Conservation (phyloP, 306 rosid species). For the Trichosanthes cucumerina region DNA sequence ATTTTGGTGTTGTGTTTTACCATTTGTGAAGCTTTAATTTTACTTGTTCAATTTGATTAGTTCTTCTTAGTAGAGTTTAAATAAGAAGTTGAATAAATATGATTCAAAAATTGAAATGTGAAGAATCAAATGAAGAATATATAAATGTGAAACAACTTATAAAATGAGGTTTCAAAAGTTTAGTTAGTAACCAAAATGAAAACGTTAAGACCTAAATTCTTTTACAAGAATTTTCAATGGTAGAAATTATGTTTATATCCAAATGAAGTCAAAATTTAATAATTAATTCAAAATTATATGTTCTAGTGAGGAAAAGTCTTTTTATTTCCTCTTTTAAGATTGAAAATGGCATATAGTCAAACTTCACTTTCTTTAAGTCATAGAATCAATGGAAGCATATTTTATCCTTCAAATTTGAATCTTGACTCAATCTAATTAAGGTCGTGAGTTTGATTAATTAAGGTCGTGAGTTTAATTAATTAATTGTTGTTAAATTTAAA, state of each 20-base stretch:
- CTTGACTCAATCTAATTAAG: neutral
- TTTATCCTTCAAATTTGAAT: neutral
- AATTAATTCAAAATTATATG: no score
- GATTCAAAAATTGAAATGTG: no score
- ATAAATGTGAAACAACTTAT: neutral
- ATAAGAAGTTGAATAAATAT: no score
- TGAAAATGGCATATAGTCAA: neutral
- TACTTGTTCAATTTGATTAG: no score
- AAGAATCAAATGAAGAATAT: no score
- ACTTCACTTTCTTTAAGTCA: neutral
- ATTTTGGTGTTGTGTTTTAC: no score
- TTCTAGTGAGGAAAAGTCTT: neutral
- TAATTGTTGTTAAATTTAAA: neutral
- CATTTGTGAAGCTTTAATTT: no score
- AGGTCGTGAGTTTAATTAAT: neutral
- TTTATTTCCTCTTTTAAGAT: neutral
- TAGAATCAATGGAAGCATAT: neutral
- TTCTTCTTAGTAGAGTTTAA: no score
- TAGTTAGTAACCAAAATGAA: neutral
- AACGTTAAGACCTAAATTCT: neutral
- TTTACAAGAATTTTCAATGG: neutral
- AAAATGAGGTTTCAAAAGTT: neutral
- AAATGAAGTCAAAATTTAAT: neutral
- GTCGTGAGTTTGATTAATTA: neutral
- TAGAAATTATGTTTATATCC: neutral